phyloP scores from a whole-genome alignment of 805 yeast genomes.

The Vanderwaltozyma tropicalis region DNA sequence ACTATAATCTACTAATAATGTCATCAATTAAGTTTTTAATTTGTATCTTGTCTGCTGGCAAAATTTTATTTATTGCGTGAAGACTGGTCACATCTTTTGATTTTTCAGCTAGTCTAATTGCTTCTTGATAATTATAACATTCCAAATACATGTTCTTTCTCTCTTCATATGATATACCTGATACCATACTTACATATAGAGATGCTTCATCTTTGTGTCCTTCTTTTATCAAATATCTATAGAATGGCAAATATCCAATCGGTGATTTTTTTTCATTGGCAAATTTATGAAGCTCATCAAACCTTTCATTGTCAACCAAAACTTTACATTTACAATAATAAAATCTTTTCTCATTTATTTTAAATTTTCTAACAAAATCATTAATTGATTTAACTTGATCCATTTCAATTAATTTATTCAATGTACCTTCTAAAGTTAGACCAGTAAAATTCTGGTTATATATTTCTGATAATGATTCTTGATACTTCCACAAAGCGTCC shows the following conservation, averaged over 20 bases:
- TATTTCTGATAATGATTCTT: conserved; percentile 35
- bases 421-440: conserved; percentile 38
- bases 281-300: conserved; percentile 46
- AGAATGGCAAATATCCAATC: conserved; percentile 63
- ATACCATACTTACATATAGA: conserved; percentile 45
- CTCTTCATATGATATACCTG: conserved; percentile 34
- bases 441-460: conserved; percentile 33
- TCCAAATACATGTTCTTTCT: conserved; percentile 41
- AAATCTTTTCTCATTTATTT: conserved; percentile 45
- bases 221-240: conserved; percentile 38
- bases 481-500: conserved; percentile 33
- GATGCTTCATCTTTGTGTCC: conserved; percentile 54
- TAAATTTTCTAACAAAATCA: conserved; percentile 42
- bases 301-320: conserved; percentile 38
- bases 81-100: conserved; percentile 19
- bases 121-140: conserved; percentile 42
- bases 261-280: conserved; percentile 48
- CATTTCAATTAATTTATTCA: conserved; percentile 35
- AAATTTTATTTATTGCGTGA: conserved; percentile 16
- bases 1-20: too few species aligned
- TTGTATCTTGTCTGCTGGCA: conserved; percentile 21
- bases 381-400: conserved; percentile 42
- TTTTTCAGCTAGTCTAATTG: conserved; percentile 28
- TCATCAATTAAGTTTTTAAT: conserved; percentile 16
- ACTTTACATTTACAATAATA: conserved; percentile 44